These are phyloP conservation scores for Aspergillus olivimuriae DNA, from an alignment of 495 filamentous ascomycete species.

Conservation along the genomic window DNA sequence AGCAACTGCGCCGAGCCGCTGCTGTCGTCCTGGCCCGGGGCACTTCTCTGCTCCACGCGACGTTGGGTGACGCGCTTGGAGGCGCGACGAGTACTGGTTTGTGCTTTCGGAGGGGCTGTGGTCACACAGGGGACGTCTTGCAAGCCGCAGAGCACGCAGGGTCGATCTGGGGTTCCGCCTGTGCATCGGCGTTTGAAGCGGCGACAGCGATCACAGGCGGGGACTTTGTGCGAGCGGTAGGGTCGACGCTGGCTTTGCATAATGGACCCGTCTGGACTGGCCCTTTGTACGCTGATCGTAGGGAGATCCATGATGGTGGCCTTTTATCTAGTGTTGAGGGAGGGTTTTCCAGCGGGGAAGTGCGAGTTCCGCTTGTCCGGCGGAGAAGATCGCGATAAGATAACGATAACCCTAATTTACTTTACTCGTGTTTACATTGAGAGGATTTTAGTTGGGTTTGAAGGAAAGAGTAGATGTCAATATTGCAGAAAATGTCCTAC, in stretches of 20 bases:
- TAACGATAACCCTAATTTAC: no score
- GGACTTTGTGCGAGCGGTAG: constrained; percentile 26
- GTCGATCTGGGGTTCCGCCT: constrained; percentile 11
- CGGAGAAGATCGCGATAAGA: constrained; percentile 5
- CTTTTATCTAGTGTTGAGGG: no score
- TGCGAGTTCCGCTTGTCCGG: constrained; percentile 2
- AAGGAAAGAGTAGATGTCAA: no score
- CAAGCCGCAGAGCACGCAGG: constrained; percentile 21
- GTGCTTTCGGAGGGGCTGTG: constrained; percentile 4
- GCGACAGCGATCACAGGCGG: constrained; percentile 27
- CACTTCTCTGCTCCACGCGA: not conserved
- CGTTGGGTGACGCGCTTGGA: constrained; percentile 2
- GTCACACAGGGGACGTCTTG: constrained; percentile 13
- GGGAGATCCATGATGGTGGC: no score
- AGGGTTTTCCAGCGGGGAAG: not conserved
- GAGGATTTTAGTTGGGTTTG: no score
- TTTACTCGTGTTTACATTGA: no score
- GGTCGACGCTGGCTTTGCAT: constrained; percentile 14
- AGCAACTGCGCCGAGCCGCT: not conserved
- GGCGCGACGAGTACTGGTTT: not conserved
- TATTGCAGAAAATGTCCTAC: no score
- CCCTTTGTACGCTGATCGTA: not conserved
- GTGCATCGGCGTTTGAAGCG: constrained; percentile 24
- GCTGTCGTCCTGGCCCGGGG: not conserved
- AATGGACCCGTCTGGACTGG: not conserved